Evolutionary conservation across 2,329 filamentous ascomycete species (phyloP), one percentile per base, ranked within the genome.

Genomic region (Aspergillus bombycis): DNA sequence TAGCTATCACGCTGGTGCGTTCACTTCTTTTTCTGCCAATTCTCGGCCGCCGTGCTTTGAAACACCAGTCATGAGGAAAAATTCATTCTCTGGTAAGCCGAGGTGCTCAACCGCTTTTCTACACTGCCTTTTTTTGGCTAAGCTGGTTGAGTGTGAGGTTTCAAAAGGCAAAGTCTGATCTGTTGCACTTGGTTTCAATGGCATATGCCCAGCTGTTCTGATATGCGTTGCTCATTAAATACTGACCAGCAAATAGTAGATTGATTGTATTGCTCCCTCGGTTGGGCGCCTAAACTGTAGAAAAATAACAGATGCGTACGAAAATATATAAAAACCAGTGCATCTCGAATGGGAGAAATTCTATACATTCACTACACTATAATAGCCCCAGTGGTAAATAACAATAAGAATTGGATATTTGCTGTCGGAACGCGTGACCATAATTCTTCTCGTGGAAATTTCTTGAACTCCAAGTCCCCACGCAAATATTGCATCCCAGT

Each of bases 11-110:
- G 41, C 30, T 58, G 61, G 61, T 62, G 61, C 56, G 61, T 62
- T 26, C 36, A 21, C 46, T 55, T 54, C 21, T 53, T 45, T 45
- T 58, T 28, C 28, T 56, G 12, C 32, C 43, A 21, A 21, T 30
- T n/a, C n/a, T 28, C 26, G 46, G 57, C 62, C 56, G 46, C 52
- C 19, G 23, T 60, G 46, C 6, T 62, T 32, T 12, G 28, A 52
- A 52, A 30, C 57, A 57, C 16, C 41, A 26, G 23, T 28, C 62
- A 77, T 79, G 78, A 80, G 71, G 78, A 79, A 71, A 76, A 65
- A 70, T 57, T 62, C 72, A 74, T 73, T 76, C 77, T 79, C 78
- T 80, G 79, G 79, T 80, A 80, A 80, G 75, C 78, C 76, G 75
- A 80, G 70, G 67, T 68, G 72, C 78, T 78, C 77, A 80, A 77